Conservation (phyloP, 148 eudicot species). For the Talinum fruticosum region DNA sequence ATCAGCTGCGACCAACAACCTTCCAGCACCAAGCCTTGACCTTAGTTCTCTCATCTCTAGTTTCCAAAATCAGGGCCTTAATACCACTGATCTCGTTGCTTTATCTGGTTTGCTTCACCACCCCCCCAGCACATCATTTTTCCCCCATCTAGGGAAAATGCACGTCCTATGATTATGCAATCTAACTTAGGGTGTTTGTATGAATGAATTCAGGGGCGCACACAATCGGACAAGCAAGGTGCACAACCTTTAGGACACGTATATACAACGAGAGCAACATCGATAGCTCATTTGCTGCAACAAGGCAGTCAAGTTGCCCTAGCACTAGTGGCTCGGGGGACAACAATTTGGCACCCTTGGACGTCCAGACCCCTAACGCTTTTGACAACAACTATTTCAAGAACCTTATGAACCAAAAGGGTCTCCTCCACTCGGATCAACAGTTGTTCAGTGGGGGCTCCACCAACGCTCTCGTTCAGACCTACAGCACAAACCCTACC, state of each 20-base stretch:
- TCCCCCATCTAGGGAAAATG: too few species aligned
- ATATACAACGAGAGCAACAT: slow-evolving; percentile 56
- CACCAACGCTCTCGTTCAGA: slow-evolving; percentile 37
- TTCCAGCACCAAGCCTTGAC: neutral
- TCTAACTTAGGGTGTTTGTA: neutral
- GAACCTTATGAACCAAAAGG: slow-evolving; percentile 34
- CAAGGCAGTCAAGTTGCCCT: slow-evolving; percentile 41
- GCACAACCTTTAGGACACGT: slow-evolving; percentile 39
- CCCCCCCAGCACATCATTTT: neutral
- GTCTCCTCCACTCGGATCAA: slow-evolving; percentile 60
- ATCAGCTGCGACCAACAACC: neutral
- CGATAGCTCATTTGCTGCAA: slow-evolving; percentile 34
- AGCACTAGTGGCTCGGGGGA: slow-evolving; percentile 30
- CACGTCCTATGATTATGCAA: too few species aligned
- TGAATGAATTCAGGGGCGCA: slow-evolving; percentile 39
- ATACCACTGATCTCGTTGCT: neutral
- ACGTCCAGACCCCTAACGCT: slow-evolving; percentile 37
- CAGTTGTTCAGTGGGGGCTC: slow-evolving; percentile 51
- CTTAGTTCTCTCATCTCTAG: neutral
- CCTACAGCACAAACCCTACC: slow-evolving; percentile 18
- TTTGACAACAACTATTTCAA: slow-evolving; percentile 51
- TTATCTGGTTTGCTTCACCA: neutral
- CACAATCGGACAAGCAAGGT: slow-evolving; percentile 65
- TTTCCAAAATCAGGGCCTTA: neutral
- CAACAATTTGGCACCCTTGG: slow-evolving; percentile 50